Evolutionary conservation across 768 basidiomycete genomes (phyloP).

Genomic region (Auriscalpium orientale): DNA sequence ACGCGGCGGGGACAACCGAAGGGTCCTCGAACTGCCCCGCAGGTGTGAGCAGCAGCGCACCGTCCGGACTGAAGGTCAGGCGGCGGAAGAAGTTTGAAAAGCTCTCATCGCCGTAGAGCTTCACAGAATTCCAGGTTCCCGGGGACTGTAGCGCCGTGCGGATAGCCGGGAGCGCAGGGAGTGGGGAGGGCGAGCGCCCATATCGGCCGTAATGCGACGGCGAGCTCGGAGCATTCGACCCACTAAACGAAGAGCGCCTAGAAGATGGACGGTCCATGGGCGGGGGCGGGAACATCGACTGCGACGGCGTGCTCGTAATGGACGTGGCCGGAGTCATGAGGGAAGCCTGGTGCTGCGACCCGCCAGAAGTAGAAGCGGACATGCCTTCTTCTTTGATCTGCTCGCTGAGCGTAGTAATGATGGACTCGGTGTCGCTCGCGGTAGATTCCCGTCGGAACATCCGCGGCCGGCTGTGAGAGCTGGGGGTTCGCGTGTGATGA

Average conservation of each 20-base stretch:
- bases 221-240: constrained; percentile 73
- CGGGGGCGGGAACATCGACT: constrained; percentile 54
- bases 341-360: constrained; percentile 26
- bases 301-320: constrained; percentile 58
- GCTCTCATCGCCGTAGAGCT: constrained; percentile 92
- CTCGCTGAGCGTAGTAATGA: constrained; percentile 45
- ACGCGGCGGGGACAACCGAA: constrained; percentile 41
- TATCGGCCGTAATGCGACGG: constrained; percentile 53
- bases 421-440: constrained; percentile 68
- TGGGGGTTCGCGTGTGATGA: constrained; percentile 66
- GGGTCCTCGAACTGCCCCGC: constrained; percentile 97
- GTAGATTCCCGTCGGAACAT: constrained; percentile 66
- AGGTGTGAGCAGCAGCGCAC: constrained; percentile 86
- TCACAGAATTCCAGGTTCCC: constrained; percentile 57
- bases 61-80: constrained; percentile 91
- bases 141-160: constrained; percentile 49
- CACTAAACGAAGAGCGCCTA: constrained; percentile 59
- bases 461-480: constrained; percentile 47
- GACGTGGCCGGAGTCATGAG: constrained; percentile 58
- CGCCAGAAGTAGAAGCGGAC: constrained; percentile 21
- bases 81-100: constrained; percentile 94
- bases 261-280: constrained; percentile 61
- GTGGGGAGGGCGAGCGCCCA: constrained; percentile 81
- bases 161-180: constrained; percentile 92
- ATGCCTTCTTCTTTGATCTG: constrained; percentile 42